These are phyloP conservation scores for Coprinopsis strossmayeri DNA, from an alignment of 768 basidiomycete species.

Conservation along the genomic window DNA sequence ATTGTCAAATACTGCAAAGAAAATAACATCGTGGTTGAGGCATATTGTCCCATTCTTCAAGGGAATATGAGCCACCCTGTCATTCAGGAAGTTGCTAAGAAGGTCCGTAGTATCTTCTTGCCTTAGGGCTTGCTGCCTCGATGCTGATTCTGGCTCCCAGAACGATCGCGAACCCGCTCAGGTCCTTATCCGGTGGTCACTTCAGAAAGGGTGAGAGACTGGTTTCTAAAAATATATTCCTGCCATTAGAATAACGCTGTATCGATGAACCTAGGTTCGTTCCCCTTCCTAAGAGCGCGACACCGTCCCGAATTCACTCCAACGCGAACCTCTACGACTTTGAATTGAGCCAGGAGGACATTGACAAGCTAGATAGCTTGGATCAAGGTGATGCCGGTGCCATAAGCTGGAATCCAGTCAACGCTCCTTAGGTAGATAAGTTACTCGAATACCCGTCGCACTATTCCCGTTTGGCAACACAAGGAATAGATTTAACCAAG, in stretches of 20 bases:
- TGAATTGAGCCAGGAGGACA: conserved; percentile 56
- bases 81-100: conserved; percentile 48
- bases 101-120: conserved; percentile 48
- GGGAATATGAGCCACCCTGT: conserved; percentile 50
- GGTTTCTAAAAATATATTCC: no score
- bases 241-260: not conserved
- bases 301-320: conserved; percentile 59
- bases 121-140: not conserved
- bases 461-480: no score
- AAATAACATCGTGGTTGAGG: conserved; percentile 58
- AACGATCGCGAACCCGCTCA: conserved; percentile 59
- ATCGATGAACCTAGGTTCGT: conserved; percentile 47
- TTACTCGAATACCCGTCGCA: no score
- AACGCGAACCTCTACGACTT: conserved; percentile 78
- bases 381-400: conserved; percentile 71
- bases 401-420: conserved; percentile 81
- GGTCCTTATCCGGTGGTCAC: conserved; percentile 83
- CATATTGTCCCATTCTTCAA: conserved; percentile 72
- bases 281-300: conserved; percentile 79
- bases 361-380: conserved; percentile 56
- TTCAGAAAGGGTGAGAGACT: conserved; percentile 78
- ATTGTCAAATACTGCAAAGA: conserved; percentile 70
- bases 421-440: no score
- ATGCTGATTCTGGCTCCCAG: conserved; percentile 14
- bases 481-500: no score